Conservation (phyloP, 805 yeast genomes). For the Candida sanyiensis region DNA sequence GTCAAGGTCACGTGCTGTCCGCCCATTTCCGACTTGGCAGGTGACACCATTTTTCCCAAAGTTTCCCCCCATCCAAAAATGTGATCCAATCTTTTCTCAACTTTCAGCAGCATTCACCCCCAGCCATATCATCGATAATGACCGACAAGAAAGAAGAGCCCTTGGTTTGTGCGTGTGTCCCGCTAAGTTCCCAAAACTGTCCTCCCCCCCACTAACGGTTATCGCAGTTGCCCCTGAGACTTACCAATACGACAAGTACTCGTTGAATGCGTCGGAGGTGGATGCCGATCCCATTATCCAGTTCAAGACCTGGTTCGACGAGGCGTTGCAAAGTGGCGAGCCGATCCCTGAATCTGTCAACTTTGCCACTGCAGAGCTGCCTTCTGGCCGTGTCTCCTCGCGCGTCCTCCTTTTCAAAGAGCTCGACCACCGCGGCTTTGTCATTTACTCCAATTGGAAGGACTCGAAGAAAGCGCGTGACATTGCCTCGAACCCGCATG, state of each 20-base stretch:
- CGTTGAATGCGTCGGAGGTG: slow-evolving; percentile 50
- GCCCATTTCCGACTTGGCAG: too few relatives aligned
- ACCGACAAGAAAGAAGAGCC: slow-evolving; percentile 16
- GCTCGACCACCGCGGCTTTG: slow-evolving; percentile 76
- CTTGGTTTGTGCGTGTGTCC: slow-evolving; percentile 20
- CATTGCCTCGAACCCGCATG: slow-evolving; percentile 64
- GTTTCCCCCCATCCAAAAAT: too few relatives aligned
- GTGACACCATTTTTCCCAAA: too few relatives aligned
- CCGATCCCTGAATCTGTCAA: slow-evolving; percentile 77
- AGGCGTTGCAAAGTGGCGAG: slow-evolving; percentile 53
- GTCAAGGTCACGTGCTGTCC: too few relatives aligned
- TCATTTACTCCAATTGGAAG: slow-evolving; percentile 89
- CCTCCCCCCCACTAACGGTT: slow-evolving; percentile 1
- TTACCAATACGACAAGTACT: slow-evolving; percentile 73
- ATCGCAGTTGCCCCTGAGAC: slow-evolving; percentile 69
- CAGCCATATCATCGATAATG: slow-evolving; percentile 1
- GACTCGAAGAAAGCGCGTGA: slow-evolving; percentile 78
- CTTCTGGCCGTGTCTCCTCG: slow-evolving; percentile 85
- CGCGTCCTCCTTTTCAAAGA: slow-evolving; percentile 86
- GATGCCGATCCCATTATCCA: slow-evolving; percentile 61
- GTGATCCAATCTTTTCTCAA: too few relatives aligned
- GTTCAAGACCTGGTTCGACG: slow-evolving; percentile 80
- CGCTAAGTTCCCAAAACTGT: background rate
- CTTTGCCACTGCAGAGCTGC: slow-evolving; percentile 83
- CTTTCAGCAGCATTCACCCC: too few relatives aligned